Base-by-base conservation (phyloP, 169 alveolate species). In the Eimeria nieschulzi region DNA sequence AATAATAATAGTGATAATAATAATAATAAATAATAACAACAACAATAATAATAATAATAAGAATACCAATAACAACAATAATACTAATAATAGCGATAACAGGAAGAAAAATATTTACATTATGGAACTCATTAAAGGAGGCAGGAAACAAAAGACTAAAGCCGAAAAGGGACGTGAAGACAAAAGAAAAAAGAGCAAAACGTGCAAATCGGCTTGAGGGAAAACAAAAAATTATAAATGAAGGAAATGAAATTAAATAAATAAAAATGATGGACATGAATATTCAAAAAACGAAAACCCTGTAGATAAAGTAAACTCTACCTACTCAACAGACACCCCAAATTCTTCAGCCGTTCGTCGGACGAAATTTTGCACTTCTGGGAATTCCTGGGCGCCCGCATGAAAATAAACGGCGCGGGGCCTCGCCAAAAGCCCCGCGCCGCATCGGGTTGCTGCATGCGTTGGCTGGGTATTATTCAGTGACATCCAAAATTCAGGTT, bases 331-430 rank as follows among this genome's bases (percentile, higher is more conserved):
- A 51, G 59, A 61, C 53, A 87, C 55, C 2, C 19, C 80, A 33
- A 61, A 87, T 8, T 72, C 73, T 8, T 55, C 17, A 7, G 82
- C 70, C 6, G 93, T 87, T 7, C n/a, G 63, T 25, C 26, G 46
- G 39, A 87, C 93, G 13, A 87, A 87, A 15, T 8, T 78, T 9
- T 21, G 70, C 0, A 87, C 82, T 25, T 87, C 87, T 17, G 78
- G 73, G 17, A 87, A 72, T 54, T 87, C 93, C 26, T 71, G 51
- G n/a, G 46, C 59, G 19, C 61, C 56, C 56, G 61, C 33, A 56
- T 87, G 79, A 56, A 87, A 87, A 70, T 72, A 87, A 46, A 87
- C n/a, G 5, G 84, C 83, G 17, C 51, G 70, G n/a, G 92, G 93
- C 7, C 59, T 10, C n/a, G 23, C 33, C 66, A 73, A 23, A 7